phyloP scores from a whole-genome alignment of 2,329 filamentous ascomycete species.

The Conoideocrella luteorostrata region DNA sequence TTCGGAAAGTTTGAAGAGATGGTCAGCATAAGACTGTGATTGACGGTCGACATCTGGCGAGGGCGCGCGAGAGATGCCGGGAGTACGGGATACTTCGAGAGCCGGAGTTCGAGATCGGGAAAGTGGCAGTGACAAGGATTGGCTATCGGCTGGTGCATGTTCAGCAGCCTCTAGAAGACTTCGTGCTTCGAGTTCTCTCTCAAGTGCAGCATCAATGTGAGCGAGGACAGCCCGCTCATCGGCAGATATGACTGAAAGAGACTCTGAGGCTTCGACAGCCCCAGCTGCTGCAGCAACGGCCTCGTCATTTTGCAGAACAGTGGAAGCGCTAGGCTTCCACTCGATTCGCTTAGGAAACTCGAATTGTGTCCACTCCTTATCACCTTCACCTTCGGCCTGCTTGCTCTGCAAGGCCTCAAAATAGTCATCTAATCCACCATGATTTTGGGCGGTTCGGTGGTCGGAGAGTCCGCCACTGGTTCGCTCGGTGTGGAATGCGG shows the following conservation, averaged over 20 bases:
- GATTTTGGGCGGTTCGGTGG: slow-evolving; percentile 45
- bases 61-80: slow-evolving; percentile 47
- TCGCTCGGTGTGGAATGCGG: slow-evolving; percentile 64
- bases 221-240: slow-evolving; percentile 59
- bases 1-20: slow-evolving; percentile 68
- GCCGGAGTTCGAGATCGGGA: slow-evolving; percentile 36
- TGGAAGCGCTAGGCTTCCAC: slow-evolving; percentile 64
- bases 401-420: slow-evolving; percentile 84
- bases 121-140: slow-evolving; percentile 31
- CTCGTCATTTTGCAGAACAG: slow-evolving; percentile 55
- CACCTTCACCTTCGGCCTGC: slow-evolving; percentile 55
- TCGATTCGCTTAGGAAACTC: slow-evolving; percentile 84
- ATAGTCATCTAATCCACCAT: slow-evolving; percentile 78
- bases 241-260: slow-evolving; percentile 32
- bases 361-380: slow-evolving; percentile 86
- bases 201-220: slow-evolving; percentile 78
- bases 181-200: slow-evolving; percentile 63
- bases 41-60: slow-evolving; percentile 58
- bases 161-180: slow-evolving; percentile 38
- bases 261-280: slow-evolving; percentile 28
- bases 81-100: slow-evolving; percentile 34
- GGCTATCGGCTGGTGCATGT: slow-evolving; percentile 31
- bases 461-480: slow-evolving; percentile 47
- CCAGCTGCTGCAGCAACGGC: slow-evolving; percentile 30
- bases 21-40: slow-evolving; percentile 66